A percentile compares a stretch with the other conserved stretches of the same genome.
phyloP scores from a whole-genome alignment of 257 asterid species.

The Nyctanthes arbortristis region DNA sequence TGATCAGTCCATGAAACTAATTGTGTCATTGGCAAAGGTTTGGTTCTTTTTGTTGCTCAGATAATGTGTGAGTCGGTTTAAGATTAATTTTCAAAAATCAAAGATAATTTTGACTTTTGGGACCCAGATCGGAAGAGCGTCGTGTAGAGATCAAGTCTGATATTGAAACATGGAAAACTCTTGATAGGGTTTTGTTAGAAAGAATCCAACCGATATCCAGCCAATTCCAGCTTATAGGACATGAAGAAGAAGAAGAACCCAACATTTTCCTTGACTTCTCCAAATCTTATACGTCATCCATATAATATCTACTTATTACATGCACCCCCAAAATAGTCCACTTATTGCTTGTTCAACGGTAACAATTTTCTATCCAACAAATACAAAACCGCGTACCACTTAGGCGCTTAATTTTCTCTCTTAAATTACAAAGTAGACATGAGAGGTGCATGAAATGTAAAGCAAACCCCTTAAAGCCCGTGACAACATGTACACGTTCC shows the following conservation, averaged over 20 bases:
- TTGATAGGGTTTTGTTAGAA: not conserved
- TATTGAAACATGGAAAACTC: no score
- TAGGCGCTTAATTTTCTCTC: no score
- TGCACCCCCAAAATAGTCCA: not conserved
- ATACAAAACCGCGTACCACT: no score
- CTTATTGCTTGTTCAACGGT: not conserved
- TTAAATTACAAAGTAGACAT: not conserved
- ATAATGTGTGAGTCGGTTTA: not conserved
- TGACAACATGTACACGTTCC: constrained; percentile 34
- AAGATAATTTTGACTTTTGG: no score
- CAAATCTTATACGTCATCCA: not conserved
- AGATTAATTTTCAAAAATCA: not conserved
- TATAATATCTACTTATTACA: no score
- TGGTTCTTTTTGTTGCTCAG: not conserved
- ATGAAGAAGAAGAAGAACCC: not conserved
- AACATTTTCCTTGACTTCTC: not conserved
- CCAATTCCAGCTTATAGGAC: no score
- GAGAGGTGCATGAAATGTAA: constrained; percentile 33
- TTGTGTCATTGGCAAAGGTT: not conserved
- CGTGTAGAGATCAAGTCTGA: no score
- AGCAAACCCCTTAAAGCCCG: constrained; percentile 66
- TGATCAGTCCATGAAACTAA: no score
- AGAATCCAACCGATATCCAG: not conserved
- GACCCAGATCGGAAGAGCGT: no score
- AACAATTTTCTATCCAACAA: no score